Percentiles rank a stretch among this genome's conserved stretches.
Conservation (phyloP, 2,329 filamentous ascomycete species). For the Sordariomycetes sp. region DNA sequence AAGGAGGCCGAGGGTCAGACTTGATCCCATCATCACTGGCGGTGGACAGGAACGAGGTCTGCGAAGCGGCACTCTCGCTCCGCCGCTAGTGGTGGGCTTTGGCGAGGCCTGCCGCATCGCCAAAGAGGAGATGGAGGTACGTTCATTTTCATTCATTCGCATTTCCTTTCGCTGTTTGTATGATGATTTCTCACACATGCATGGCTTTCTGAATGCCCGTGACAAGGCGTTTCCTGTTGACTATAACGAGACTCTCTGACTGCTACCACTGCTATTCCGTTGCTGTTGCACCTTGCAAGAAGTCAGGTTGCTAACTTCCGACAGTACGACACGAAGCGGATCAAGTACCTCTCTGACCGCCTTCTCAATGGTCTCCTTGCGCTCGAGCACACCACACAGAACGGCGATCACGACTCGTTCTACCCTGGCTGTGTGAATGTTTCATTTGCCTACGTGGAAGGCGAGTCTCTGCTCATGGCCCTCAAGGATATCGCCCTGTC, state of each 20-base stretch:
- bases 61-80: constrained; percentile 87
- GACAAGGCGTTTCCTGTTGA: constrained; percentile 51
- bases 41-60: constrained; percentile 94
- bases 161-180: constrained; percentile 42
- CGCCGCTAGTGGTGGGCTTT: constrained; percentile 82
- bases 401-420: constrained; percentile 73
- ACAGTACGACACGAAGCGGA: constrained; percentile 88
- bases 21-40: constrained; percentile 93
- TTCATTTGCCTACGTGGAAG: constrained; percentile 96
- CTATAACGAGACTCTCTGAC: constrained; percentile 59
- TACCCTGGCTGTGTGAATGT: constrained; percentile 98
- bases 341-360: constrained; percentile 74
- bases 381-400: constrained; percentile 87
- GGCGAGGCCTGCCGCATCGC: constrained; percentile 93
- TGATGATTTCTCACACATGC: constrained; percentile 81
- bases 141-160: constrained; percentile 24
- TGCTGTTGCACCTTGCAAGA: not conserved
- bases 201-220: constrained; percentile 80
- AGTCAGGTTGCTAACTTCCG: constrained; percentile 10
- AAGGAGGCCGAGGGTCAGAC: constrained; percentile 80
- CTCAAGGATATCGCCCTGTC: constrained; percentile 96
- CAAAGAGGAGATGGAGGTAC: constrained; percentile 81
- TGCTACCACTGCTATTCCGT: constrained; percentile 1
- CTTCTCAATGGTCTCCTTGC: constrained; percentile 73
- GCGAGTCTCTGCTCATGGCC: constrained; percentile 95